Base-by-base conservation (phyloP, 768 basidiomycete genomes). In the Phaeotremella skinneri region DNA sequence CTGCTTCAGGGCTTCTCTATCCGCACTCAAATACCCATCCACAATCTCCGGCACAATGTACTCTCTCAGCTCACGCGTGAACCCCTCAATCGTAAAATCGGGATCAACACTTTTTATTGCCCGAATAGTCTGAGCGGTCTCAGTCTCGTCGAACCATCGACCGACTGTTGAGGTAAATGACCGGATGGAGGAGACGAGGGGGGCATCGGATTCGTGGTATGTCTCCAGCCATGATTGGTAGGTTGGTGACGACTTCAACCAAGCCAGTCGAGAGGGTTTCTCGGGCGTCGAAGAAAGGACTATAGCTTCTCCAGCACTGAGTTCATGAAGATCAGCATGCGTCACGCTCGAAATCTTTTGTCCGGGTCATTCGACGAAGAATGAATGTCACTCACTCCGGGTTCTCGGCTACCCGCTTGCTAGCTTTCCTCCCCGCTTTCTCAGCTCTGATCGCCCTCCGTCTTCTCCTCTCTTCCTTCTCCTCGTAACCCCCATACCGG, bases 41-140 rank as follows among this genome's bases (percentile, higher is more conserved):
- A 99, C 91, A 13, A 99, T 86, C 75, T 99, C 96, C 0, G 96
- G 96, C 2, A 99, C 85, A 62, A 99, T 99, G 70, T 97, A 99
- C 78, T 98, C 96, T 59, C 93, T 80, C 57, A 98, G 76, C 73
- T 98, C 96, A 59, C 87, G 82, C 70, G 91, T 87, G 71, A 96
- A 98, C 31, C 80, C 79, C 72, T 97, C 96, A 70, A 87, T 84
- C 55, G 83, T 86, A 79, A 96, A 99, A 26, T 78, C 75, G 3
- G 96, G 91, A 76, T 99, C 96, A 72, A 97, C 81, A n/a, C 80
- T 75, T 75, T 86, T 89, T 85, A 97, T 90, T 72, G 86, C 78
- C 59, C 90, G 83, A 70, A 87, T 85, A 29, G 98, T 94, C 76
- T 89, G 89, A n/a, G 96, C 96, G 47, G 88, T 92, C 80, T 99